phyloP scores from a whole-genome alignment of 176 grass and related monocot genomes.

The Raddia guianensis region DNA sequence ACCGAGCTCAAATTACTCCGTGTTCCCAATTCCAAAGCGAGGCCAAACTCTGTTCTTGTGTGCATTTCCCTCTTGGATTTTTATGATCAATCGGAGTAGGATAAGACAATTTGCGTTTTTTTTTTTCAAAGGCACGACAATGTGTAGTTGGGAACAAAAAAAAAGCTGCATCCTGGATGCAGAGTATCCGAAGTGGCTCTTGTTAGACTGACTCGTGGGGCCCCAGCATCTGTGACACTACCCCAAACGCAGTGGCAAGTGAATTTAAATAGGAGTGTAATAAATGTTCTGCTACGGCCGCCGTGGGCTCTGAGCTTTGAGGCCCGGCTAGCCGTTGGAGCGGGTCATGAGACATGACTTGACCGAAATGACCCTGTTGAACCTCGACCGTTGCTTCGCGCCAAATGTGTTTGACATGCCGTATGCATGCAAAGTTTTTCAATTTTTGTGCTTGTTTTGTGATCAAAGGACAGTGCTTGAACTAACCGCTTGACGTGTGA shows the following conservation, averaged over 20 bases:
- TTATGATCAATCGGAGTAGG: constrained; percentile 10
- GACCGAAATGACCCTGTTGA: background rate
- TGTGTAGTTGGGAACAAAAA: constrained; percentile 18
- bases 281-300: constrained; percentile 23
- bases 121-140: constrained; percentile 9
- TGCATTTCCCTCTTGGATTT: constrained; percentile 37
- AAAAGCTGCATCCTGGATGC: constrained; percentile 14
- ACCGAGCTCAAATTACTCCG: background rate
- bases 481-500: background rate
- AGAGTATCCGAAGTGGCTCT: background rate
- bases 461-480: background rate
- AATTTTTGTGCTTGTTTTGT: background rate
- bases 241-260: background rate
- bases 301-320: background rate
- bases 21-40: background rate
- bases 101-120: background rate
- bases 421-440: background rate
- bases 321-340: constrained; percentile 48
- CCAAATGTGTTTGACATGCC: background rate
- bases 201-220: constrained; percentile 41
- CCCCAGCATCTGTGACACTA: background rate
- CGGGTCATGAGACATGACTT: background rate
- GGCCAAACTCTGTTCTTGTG: background rate
- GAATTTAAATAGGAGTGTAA: constrained; percentile 8
- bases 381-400: constrained; percentile 48